These are phyloP conservation scores for Elongisporangium anandrum DNA, from an alignment of 352 stramenopile species.

Conservation along the genomic window DNA sequence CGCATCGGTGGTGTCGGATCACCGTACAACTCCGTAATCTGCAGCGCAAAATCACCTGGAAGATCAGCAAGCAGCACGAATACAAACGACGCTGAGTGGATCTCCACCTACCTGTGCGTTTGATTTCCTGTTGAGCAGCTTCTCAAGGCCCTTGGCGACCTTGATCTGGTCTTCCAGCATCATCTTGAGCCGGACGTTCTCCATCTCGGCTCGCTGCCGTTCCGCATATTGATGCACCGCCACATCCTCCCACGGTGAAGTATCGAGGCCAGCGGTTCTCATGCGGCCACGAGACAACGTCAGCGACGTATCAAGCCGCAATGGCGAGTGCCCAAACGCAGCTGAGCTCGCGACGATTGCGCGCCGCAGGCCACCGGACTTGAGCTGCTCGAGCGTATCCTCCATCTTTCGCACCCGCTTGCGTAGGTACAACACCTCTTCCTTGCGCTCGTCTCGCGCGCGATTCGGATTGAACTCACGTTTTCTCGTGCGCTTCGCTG, in stretches of 20 bases:
- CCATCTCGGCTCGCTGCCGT: constrained; percentile 62
- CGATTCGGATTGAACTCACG: constrained; percentile 47
- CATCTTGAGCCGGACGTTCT: constrained; percentile 56
- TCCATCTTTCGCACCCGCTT: constrained; percentile 54
- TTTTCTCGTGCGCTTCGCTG: constrained; percentile 15
- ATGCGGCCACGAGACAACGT: not conserved
- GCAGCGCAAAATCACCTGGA: not conserved
- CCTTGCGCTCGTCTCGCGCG: constrained; percentile 51
- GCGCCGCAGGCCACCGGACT: not conserved
- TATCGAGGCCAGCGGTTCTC: not conserved
- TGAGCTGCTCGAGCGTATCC: not conserved
- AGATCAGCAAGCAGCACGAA: not conserved
- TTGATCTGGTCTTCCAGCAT: constrained; percentile 55
- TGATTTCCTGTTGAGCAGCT: constrained; percentile 46
- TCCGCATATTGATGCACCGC: constrained; percentile 59
- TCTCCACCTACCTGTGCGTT: constrained; percentile 12
- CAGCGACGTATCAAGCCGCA: not conserved
- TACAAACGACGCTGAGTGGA: not conserved
- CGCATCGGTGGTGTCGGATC: not conserved
- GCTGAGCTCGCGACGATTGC: not conserved
- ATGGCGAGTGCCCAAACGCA: not conserved
- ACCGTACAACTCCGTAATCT: not conserved
- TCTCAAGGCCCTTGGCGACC: constrained; percentile 52
- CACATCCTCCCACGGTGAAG: constrained; percentile 52
- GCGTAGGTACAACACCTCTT: constrained; percentile 65